phyloP scores from a whole-genome alignment of 164 flowering plant species.

The Brasenia schreberi region DNA sequence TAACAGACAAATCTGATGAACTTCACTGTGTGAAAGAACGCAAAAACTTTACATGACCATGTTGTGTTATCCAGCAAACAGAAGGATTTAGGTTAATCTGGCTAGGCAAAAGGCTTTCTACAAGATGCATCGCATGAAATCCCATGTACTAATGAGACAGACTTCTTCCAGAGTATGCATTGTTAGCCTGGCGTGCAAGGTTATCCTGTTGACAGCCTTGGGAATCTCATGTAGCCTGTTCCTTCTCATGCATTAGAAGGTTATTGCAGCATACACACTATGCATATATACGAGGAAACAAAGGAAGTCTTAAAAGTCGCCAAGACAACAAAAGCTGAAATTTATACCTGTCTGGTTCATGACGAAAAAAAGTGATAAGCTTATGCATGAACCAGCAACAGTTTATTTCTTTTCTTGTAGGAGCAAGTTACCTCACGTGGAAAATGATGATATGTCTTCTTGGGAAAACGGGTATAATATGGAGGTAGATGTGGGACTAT shows the following conservation, averaged over 20 bases:
- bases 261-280: not conserved
- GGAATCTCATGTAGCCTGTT: too few relatives aligned
- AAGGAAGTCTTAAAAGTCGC: too few relatives aligned
- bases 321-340: not conserved
- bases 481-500: slow-evolving; percentile 98
- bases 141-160: too few relatives aligned
- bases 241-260: not conserved
- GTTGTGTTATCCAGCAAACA: not conserved
- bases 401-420: too few relatives aligned
- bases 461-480: slow-evolving; percentile 55
- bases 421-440: slow-evolving; percentile 71
- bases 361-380: not conserved
- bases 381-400: too few relatives aligned
- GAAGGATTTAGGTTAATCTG: not conserved
- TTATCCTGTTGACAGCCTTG: too few relatives aligned
- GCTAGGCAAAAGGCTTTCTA: not conserved
- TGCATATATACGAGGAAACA: too few relatives aligned
- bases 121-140: too few relatives aligned
- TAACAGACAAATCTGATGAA: not conserved
- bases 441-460: slow-evolving; percentile 91
- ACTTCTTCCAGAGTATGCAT: too few relatives aligned
- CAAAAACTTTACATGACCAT: not conserved
- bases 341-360: not conserved
- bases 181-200: too few relatives aligned
- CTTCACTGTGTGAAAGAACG: not conserved